Evolutionary conservation across 495 filamentous ascomycete genomes (phyloP).

Genomic region (Aspergillus conjunctus): DNA sequence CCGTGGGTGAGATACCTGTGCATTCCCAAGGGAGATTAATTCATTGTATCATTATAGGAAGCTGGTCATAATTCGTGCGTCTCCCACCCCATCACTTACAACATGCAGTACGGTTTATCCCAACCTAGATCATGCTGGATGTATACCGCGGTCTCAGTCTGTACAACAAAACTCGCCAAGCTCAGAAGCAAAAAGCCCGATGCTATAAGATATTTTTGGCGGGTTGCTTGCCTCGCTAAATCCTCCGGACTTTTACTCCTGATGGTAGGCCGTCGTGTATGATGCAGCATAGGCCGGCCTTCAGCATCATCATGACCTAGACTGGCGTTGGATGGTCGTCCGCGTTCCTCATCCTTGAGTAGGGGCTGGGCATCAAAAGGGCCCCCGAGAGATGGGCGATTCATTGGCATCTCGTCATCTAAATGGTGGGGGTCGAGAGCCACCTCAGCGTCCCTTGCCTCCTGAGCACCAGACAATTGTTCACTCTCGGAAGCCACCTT

Average conservation of each 20-base stretch:
- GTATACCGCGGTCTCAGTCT: slow-evolving; percentile 93
- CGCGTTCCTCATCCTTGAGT: slow-evolving; percentile 56
- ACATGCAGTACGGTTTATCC: slow-evolving; percentile 98
- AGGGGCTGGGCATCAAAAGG: slow-evolving; percentile 56
- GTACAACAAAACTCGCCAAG: slow-evolving; percentile 78
- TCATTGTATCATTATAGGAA: background rate
- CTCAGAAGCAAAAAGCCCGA: slow-evolving; percentile 78
- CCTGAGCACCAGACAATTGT: slow-evolving; percentile 17
- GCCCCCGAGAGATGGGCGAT: slow-evolving; percentile 50
- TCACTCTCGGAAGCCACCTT: slow-evolving; percentile 28
- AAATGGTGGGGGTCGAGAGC: slow-evolving; percentile 38
- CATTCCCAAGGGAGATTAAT: background rate
- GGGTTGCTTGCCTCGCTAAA: slow-evolving; percentile 62
- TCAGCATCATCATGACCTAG: slow-evolving; percentile 40
- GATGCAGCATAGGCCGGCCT: slow-evolving; percentile 46
- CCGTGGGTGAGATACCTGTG: slow-evolving; percentile 86
- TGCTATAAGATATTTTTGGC: slow-evolving; percentile 82
- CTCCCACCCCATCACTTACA: slow-evolving; percentile 57
- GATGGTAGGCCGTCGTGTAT: slow-evolving; percentile 58
- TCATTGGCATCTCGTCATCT: slow-evolving; percentile 49
- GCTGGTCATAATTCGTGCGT: too few relatives aligned
- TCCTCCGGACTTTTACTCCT: slow-evolving; percentile 61
- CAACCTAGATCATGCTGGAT: slow-evolving; percentile 86
- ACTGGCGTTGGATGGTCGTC: slow-evolving; percentile 45
- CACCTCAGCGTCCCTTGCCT: slow-evolving; percentile 22